These are phyloP conservation scores for Suillus fuscotomentosus DNA, from an alignment of 768 basidiomycete genomes.

Conservation along the genomic window DNA sequence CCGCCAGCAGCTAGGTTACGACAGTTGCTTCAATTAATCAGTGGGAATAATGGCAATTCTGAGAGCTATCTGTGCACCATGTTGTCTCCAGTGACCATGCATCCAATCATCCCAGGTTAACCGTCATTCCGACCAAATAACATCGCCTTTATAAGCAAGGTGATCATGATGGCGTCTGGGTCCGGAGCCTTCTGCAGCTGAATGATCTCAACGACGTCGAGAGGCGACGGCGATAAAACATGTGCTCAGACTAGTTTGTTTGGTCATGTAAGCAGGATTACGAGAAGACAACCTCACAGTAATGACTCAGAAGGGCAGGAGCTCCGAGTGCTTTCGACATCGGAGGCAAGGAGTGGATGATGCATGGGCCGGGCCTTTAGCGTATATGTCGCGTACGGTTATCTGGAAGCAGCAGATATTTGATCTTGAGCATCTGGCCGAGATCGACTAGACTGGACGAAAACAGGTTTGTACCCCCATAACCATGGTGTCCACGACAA, in stretches of 20 bases:
- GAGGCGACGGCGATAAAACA: conserved; percentile 20
- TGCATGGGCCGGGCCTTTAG: conserved; percentile 20
- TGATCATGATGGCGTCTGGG: conserved; percentile 21
- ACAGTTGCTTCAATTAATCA: neutral
- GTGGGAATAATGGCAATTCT: neutral
- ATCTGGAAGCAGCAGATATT: too few relatives aligned
- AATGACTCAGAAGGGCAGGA: conserved; percentile 19
- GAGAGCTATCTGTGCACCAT: neutral
- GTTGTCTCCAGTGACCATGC: neutral
- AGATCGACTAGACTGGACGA: too few relatives aligned
- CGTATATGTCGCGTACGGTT: too few relatives aligned
- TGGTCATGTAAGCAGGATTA: conserved; percentile 26
- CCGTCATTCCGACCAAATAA: neutral
- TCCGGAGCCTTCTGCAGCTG: conserved; percentile 26
- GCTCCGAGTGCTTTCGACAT: conserved; percentile 24
- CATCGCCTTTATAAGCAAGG: conserved; percentile 23
- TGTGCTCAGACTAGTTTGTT: conserved; percentile 18
- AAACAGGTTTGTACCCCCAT: too few relatives aligned
- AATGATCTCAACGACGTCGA: conserved; percentile 24
- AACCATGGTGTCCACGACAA: too few relatives aligned
- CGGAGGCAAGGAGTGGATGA: conserved; percentile 28
- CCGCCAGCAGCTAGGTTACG: neutral
- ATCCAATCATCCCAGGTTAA: neutral
- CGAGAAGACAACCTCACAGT: conserved; percentile 28
- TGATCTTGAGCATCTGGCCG: too few relatives aligned